phyloP scores from a whole-genome alignment of 352 stramenopile genomes.

The Phytophthora tubulina region DNA sequence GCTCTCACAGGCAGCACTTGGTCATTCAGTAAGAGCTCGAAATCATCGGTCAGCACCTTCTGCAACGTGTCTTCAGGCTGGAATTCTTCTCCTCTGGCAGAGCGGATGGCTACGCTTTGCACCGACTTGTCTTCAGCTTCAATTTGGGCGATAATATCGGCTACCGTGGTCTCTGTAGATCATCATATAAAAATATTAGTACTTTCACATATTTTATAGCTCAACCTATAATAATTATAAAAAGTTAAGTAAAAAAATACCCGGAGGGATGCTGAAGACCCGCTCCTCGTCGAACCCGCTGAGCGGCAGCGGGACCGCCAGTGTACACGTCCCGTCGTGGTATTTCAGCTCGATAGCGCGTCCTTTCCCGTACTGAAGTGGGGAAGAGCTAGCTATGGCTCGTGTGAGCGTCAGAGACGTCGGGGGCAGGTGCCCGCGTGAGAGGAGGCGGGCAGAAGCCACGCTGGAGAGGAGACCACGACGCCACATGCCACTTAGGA shows the following conservation, averaged over 20 bases:
- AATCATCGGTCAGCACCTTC: slow-evolving; percentile 82
- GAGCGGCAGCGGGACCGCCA: slow-evolving; percentile 83
- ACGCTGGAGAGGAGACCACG: slow-evolving; percentile 21
- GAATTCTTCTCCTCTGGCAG: slow-evolving; percentile 67
- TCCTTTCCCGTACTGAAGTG: slow-evolving; percentile 36
- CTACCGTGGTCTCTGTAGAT: slow-evolving; percentile 73
- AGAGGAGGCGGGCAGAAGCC: slow-evolving; percentile 18
- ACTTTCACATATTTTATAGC: not conserved
- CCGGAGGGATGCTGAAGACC: slow-evolving; percentile 79
- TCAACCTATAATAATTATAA: not conserved
- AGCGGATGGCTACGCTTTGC: slow-evolving; percentile 73
- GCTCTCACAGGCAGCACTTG: slow-evolving; percentile 76
- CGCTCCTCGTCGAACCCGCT: slow-evolving; percentile 81
- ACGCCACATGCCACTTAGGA: slow-evolving; percentile 22
- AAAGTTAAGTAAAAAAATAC: slow-evolving; percentile 33
- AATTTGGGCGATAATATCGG: slow-evolving; percentile 78
- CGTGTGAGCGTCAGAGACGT: slow-evolving; percentile 10
- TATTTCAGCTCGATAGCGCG: slow-evolving; percentile 85
- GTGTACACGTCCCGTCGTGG: slow-evolving; percentile 74
- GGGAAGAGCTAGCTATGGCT: slow-evolving; percentile 22
- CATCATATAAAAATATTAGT: slow-evolving; percentile 13
- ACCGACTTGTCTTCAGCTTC: slow-evolving; percentile 80
- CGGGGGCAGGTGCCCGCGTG: not conserved
- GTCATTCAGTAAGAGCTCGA: slow-evolving; percentile 86
- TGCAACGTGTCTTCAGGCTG: slow-evolving; percentile 69